Evolutionary conservation across 306 rosid species (phyloP), one percentile per base, ranked within the genome.

Genomic region (Elaeagnus macrophylla): DNA sequence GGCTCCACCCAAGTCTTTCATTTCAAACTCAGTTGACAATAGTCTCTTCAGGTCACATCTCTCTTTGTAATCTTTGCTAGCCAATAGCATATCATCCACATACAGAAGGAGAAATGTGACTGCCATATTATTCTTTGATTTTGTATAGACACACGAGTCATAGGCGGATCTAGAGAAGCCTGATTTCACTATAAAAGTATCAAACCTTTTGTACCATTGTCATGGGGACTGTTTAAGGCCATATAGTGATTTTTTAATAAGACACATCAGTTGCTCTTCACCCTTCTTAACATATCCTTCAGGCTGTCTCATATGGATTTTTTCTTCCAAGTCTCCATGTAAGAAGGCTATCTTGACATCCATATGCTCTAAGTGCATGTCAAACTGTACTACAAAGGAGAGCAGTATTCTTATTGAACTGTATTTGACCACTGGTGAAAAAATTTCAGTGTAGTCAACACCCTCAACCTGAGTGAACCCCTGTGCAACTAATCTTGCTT

Each of bases 1-100:
- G 12, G 62, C 62, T 11, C 3, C 9, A 1, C 62, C 53, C 3
- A 58, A 5, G 8, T 44, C 51, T 10, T 58, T 58, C 62, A 58
- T 58, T 0, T 58, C 52, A 25, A 44, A 58, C 7, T 44, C 3
- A 19, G 41, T 1, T 3, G 9, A 12, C 3, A 58, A 18, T 5
- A 11, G 0, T 0, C 8, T 7, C 25, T 44, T 58, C 3, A 15
- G 18, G 5, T 7, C 1, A 2, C n/a, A 6, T 4, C 10, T 39
- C 10, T 11, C 39, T 5, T 5, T 52, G 11, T 9, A 7, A 35
- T n/a, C 7, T 0, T 36, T 10, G 11, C 45, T 3, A 8, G 59
- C 44, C 12, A 54, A 13, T 4, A 37, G 8, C 57, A 54, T 54
- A 37, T 54, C 59, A 37, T 54, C 46, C 0, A 54, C 46, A 8